Evolutionary conservation across 208 protist species (phyloP), one percentile per base, ranked within the genome.

Genomic region (Tritrichomonas foetus): DNA sequence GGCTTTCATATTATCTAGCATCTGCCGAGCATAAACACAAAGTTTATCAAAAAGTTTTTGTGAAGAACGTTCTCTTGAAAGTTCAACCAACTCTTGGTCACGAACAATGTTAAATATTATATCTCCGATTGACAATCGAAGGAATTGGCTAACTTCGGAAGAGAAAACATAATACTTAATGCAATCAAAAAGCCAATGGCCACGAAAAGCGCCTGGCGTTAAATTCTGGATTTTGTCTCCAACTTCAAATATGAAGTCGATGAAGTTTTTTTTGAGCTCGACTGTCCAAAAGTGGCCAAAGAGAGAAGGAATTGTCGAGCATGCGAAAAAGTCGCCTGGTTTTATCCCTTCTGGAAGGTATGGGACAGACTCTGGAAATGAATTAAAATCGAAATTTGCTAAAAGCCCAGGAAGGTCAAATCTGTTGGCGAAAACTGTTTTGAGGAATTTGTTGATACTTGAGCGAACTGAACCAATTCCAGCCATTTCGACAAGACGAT

Each of bases 121-220:
- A 53, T 8, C 13, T 33, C 36, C 41, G n/a, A 84, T 33, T 53
- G 74, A 84, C 22, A 47, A 39, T 25, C 36, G 1, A 16, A 84
- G 13, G 25, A 53, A 84, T 33, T 47, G 20, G 11, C 11, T 33
- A n/a, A 84, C 36, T 9, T 22, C 41, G 22, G 74, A 84, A 53
- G 41, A 22, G 9, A 39, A 13, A 53, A 84, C 36, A 53, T 53
- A 84, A 20, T 27, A 14, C n/a, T 84, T 84, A 84, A 84, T 84
- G 25, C 74, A 53, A 22, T 84, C 74, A 84, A 84, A 84, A n/a
- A 84, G 74, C 74, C 74, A 84, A 30, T 84, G 74, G 2, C 53
- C 44, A 39, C 74, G 27, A 44, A 84, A 84, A n/a, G 20, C 53
- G 8, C 36, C 16, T 8, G 13, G 36, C 11, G 13, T 44, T 3